These are phyloP conservation scores for Adansonia gregorii DNA, from an alignment of 441 rosid species.

Conservation along the genomic window DNA sequence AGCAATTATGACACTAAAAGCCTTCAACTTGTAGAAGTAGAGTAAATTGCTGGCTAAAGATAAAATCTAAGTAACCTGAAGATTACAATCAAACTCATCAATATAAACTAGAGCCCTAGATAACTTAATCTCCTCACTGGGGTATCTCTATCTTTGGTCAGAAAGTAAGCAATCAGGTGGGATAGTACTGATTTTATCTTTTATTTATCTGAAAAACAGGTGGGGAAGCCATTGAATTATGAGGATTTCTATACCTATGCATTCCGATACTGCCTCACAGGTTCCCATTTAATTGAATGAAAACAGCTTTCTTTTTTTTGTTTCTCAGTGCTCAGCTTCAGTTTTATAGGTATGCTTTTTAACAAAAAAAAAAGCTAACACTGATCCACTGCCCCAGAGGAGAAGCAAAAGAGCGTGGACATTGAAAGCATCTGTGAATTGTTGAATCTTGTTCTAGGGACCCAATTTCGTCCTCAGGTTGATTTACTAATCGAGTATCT, in stretches of 20 bases:
- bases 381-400: conserved; percentile 47
- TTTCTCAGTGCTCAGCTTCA: not conserved
- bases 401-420: conserved; percentile 66
- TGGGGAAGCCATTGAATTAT: conserved; percentile 43
- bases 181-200: conserved; percentile 13
- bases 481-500: conserved; percentile 56
- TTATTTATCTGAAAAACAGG: conserved; percentile 42
- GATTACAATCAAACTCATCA: conserved; percentile 1
- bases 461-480: conserved; percentile 49
- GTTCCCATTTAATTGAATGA: conserved; percentile 34
- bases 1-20: no score
- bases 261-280: conserved; percentile 69
- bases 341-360: conserved; percentile 17
- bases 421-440: conserved; percentile 64
- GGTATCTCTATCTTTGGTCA: not conserved
- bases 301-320: conserved; percentile 1
- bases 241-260: conserved; percentile 59
- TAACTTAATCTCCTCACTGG: not conserved
- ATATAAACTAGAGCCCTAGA: conserved; percentile 5
- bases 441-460: conserved; percentile 57
- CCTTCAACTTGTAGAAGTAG: no score
- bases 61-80: not conserved
- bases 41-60: no score
- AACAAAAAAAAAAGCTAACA: conserved; percentile 5
- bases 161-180: conserved; percentile 19